phyloP scores from a whole-genome alignment of 179 eudicot species.

The Patellifolia procumbens region DNA sequence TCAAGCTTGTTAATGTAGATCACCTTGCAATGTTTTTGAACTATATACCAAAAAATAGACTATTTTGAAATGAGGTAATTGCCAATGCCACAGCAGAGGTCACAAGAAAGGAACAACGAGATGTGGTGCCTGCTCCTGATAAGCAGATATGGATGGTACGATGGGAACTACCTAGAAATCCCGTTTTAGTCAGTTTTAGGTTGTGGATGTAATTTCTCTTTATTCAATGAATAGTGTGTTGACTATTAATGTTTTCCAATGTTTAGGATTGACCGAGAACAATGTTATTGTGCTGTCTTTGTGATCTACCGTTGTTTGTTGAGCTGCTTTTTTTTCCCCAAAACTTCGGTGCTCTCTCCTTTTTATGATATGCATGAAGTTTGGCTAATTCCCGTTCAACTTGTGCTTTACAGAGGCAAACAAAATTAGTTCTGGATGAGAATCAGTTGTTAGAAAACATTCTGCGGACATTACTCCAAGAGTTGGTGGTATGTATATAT shows the following conservation, averaged over 20 bases:
- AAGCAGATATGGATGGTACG: too few species aligned
- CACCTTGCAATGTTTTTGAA: too few species aligned
- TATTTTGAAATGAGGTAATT: too few species aligned
- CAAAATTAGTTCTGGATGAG: conserved; percentile 90
- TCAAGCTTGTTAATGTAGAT: neutral
- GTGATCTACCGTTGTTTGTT: neutral
- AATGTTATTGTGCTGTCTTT: neutral
- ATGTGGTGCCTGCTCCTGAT: too few species aligned
- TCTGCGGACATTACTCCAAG: conserved; percentile 86
- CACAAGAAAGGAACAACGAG: too few species aligned
- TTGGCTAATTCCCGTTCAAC: conserved; percentile 20
- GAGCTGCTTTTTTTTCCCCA: neutral
- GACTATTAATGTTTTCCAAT: neutral
- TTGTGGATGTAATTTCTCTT: neutral
- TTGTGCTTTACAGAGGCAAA: conserved; percentile 65
- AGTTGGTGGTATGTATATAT: conserved; percentile 72
- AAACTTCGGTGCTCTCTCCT: neutral
- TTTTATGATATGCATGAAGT: neutral
- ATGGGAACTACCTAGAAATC: too few species aligned
- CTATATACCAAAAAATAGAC: too few species aligned
- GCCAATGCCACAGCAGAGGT: too few species aligned
- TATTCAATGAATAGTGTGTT: neutral
- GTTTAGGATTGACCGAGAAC: neutral
- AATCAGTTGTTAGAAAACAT: conserved; percentile 95
- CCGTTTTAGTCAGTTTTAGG: neutral